These are phyloP conservation scores for Termitomyces sp. DNA, from an alignment of 768 basidiomycete genomes.

Conservation along the genomic window DNA sequence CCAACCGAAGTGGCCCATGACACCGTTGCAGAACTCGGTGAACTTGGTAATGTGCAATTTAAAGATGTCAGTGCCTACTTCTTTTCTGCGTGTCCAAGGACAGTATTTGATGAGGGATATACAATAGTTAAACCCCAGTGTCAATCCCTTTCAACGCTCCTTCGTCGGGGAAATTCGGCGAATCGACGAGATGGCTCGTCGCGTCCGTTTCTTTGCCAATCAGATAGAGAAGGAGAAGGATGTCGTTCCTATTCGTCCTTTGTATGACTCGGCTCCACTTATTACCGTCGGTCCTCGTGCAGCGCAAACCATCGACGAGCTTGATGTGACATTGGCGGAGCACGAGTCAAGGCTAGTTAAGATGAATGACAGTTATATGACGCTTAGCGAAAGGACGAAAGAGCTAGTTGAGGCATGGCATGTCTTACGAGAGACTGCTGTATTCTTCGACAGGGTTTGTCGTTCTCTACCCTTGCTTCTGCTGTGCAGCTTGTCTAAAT, in stretches of 20 bases:
- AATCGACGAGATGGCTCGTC: constrained; percentile 93
- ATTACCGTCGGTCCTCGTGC: constrained; percentile 89
- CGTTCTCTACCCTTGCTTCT: background rate
- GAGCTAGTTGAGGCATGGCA: constrained; percentile 92
- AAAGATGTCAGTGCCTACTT: constrained; percentile 62
- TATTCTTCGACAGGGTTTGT: constrained; percentile 86
- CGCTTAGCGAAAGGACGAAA: constrained; percentile 74
- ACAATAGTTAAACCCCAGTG: constrained; percentile 80
- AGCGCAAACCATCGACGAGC: constrained; percentile 89
- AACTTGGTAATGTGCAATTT: constrained; percentile 94
- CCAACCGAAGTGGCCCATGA: constrained; percentile 98
- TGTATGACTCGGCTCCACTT: constrained; percentile 82
- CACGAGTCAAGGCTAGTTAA: constrained; percentile 78
- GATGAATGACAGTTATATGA: constrained; percentile 94
- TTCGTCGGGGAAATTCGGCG: constrained; percentile 95
- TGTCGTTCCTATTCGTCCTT: constrained; percentile 73
- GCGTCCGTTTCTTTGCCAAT: constrained; percentile 80
- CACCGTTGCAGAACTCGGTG: constrained; percentile 91
- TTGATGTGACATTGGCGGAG: constrained; percentile 81
- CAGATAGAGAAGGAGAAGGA: constrained; percentile 88
- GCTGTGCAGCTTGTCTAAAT: constrained; percentile 4
- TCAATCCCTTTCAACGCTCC: constrained; percentile 97
- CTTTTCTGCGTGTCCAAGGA: background rate
- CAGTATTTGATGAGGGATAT: constrained; percentile 2
- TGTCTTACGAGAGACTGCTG: constrained; percentile 91